phyloP scores from a whole-genome alignment of 176 grass and related monocot species.

The Paspalum vaginatum region DNA sequence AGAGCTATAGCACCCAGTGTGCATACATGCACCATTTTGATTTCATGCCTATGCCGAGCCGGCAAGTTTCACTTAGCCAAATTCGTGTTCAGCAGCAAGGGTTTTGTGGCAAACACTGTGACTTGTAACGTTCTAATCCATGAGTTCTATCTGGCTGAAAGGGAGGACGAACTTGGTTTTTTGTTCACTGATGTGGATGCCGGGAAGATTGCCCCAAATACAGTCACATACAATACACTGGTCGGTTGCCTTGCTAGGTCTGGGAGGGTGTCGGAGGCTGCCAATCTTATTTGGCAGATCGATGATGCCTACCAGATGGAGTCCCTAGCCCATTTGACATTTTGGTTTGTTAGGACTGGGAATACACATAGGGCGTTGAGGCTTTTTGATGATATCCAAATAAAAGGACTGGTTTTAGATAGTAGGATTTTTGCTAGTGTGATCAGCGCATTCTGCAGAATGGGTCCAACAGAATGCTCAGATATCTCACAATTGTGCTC shows the following conservation, averaged over 20 bases:
- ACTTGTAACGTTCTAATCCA: conserved; percentile 89
- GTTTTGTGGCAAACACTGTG: conserved; percentile 73
- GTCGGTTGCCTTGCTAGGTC: conserved; percentile 80
- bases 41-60: conserved; percentile 68
- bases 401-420: conserved; percentile 68
- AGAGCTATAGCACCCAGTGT: conserved; percentile 59
- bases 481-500: conserved; percentile 61
- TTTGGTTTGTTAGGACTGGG: conserved; percentile 78
- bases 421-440: conserved; percentile 60
- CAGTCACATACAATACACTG: conserved; percentile 61
- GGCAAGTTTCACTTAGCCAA: conserved; percentile 70
- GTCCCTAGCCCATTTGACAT: conserved; percentile 61
- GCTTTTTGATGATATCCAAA: conserved; percentile 76
- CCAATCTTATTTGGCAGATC: conserved; percentile 62
- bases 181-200: conserved; percentile 55
- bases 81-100: conserved; percentile 61
- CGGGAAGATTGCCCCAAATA: conserved; percentile 64
- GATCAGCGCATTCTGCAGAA: conserved; percentile 84
- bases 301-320: conserved; percentile 57
- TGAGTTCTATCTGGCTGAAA: conserved; percentile 62
- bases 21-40: conserved; percentile 76
- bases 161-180: conserved; percentile 63
- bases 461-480: conserved; percentile 56
- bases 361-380: conserved; percentile 46
- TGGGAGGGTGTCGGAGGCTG: conserved; percentile 57